phyloP scores from a whole-genome alignment of 2,329 filamentous ascomycete species.

The Xylariaceae sp. region DNA sequence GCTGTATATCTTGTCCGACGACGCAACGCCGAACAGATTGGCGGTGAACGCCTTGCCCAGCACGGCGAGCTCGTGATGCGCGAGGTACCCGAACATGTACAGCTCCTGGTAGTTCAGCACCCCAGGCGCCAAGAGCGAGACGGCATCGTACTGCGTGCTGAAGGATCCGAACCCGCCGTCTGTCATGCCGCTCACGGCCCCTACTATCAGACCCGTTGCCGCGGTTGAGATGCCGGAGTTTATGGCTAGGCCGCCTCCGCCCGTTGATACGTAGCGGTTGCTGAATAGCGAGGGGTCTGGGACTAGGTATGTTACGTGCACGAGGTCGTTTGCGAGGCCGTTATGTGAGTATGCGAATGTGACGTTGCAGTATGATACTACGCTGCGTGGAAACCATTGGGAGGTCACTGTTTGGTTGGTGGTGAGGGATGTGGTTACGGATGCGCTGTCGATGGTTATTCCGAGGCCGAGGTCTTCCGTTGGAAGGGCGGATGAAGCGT shows the following conservation, averaged over 20 bases:
- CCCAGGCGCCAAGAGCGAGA: constrained; percentile 38
- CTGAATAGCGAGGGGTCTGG: constrained; percentile 20
- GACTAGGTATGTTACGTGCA: constrained; percentile 23
- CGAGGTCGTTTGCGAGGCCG: constrained; percentile 20
- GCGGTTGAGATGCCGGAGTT: constrained; percentile 32
- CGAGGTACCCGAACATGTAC: constrained; percentile 39
- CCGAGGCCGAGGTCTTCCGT: constrained; percentile 24
- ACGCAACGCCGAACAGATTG: constrained; percentile 38
- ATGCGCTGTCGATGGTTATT: constrained; percentile 28
- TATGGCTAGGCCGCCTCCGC: constrained; percentile 36
- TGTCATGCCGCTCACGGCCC: constrained; percentile 47
- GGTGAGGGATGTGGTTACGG: constrained; percentile 29
- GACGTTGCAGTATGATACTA: constrained; percentile 23
- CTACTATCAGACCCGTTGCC: constrained; percentile 33
- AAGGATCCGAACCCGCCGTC: constrained; percentile 51
- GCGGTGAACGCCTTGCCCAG: constrained; percentile 44
- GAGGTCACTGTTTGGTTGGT: constrained; percentile 32
- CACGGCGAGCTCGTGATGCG: constrained; percentile 34
- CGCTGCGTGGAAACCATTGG: constrained; percentile 23
- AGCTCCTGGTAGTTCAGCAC: constrained; percentile 36
- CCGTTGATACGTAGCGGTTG: constrained; percentile 32
- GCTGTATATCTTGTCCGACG: constrained; percentile 35
- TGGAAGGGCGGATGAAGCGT: constrained; percentile 19
- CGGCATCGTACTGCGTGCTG: constrained; percentile 36
- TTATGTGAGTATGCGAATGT: constrained; percentile 27